Percentiles rank a stretch among this genome's conserved stretches.
These are phyloP conservation scores for Thelonectria blattea DNA, from an alignment of 2,329 filamentous ascomycete genomes.

Conservation along the genomic window DNA sequence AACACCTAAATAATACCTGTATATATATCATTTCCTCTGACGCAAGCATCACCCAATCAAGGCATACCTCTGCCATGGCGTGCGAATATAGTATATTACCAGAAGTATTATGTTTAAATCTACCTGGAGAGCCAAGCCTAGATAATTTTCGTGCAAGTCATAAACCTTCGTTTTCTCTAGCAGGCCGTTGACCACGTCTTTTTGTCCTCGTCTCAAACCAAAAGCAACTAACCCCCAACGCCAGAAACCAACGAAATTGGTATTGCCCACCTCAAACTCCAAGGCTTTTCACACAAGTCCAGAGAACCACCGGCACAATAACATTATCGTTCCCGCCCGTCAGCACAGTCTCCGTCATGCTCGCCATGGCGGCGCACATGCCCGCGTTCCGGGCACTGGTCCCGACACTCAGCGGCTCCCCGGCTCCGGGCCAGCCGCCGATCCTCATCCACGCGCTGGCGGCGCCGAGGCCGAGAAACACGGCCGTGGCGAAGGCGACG, in stretches of 20 bases:
- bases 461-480: conserved; percentile 73
- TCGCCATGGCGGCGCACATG: conserved; percentile 79
- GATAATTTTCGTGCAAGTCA: conserved; percentile 18
- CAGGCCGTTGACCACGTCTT: conserved; percentile 12
- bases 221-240: conserved; percentile 19
- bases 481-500: conserved; percentile 80
- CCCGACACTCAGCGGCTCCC: conserved; percentile 46
- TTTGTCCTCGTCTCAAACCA: conserved; percentile 17
- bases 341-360: conserved; percentile 91
- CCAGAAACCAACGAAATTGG: not conserved
- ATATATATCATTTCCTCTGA: too few species aligned
- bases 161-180: conserved; percentile 35
- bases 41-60: too few species aligned
- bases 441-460: conserved; percentile 76
- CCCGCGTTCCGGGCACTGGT: conserved; percentile 67
- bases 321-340: conserved; percentile 99
- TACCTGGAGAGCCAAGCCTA: not conserved
- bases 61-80: too few species aligned
- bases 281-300: conserved; percentile 86
- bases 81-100: too few species aligned
- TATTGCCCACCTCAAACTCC: conserved; percentile 51
- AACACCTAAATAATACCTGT: not conserved
- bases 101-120: too few species aligned
- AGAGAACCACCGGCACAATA: conserved; percentile 89
- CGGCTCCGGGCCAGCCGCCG: conserved; percentile 72